These are phyloP conservation scores for Aspergillus biplanus DNA, from an alignment of 495 filamentous ascomycete genomes.

Conservation along the genomic window DNA sequence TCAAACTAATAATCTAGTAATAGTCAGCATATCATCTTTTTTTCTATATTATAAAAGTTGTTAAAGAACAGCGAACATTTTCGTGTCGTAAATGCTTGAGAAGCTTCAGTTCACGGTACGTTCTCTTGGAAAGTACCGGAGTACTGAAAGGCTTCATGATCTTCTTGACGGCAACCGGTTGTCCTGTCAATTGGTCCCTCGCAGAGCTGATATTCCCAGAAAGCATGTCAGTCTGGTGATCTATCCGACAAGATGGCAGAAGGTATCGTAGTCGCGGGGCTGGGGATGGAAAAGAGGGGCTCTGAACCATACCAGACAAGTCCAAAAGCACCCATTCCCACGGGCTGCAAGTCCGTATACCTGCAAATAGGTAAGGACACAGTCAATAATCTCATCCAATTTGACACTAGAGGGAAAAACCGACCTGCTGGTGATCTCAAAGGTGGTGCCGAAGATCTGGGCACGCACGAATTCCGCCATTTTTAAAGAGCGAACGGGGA, in stretches of 20 bases:
- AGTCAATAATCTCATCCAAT: not conserved
- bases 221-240: slow-evolving; percentile 9
- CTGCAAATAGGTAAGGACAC: slow-evolving; percentile 47
- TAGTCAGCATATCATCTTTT: slow-evolving; percentile 23
- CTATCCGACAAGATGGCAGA: not conserved
- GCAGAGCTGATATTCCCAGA: slow-evolving; percentile 68
- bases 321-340: slow-evolving; percentile 98
- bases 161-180: slow-evolving; percentile 98
- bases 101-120: slow-evolving; percentile 95
- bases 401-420: not conserved
- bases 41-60: not conserved
- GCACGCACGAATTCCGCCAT: slow-evolving; percentile 99
- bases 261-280: slow-evolving; percentile 14
- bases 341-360: slow-evolving; percentile 96
- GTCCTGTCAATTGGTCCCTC: slow-evolving; percentile 92
- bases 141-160: slow-evolving; percentile 99
- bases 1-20: slow-evolving; percentile 88
- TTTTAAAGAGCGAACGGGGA: slow-evolving; percentile 32
- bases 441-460: slow-evolving; percentile 99
- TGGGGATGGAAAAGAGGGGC: slow-evolving; percentile 23
- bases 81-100: slow-evolving; percentile 96
- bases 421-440: slow-evolving; percentile 98
- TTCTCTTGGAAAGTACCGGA: slow-evolving; percentile 93
- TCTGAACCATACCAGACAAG: slow-evolving; percentile 80
- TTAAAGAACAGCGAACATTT: slow-evolving; percentile 64